A percentile compares a stretch with the other conserved stretches of the same genome.
These are phyloP conservation scores for Malus sieversii DNA, from an alignment of 306 rosid genomes.

Conservation along the genomic window DNA sequence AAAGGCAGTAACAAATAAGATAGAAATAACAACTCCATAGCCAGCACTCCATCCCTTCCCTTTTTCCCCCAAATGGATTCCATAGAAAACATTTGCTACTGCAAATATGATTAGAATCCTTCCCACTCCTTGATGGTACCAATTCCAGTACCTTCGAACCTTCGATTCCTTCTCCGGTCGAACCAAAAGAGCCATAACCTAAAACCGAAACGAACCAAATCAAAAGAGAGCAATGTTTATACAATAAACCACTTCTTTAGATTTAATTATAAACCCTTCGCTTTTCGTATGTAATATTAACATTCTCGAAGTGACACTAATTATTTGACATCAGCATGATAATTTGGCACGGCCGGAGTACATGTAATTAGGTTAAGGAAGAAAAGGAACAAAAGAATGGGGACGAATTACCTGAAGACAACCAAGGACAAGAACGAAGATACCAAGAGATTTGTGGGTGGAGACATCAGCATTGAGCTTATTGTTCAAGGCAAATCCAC, in stretches of 20 bases:
- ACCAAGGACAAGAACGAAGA: conserved; percentile 50
- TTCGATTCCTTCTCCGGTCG: conserved; percentile 53
- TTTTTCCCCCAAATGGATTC: conserved; percentile 47
- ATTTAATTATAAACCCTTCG: too few relatives aligned
- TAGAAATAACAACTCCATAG: conserved; percentile 49
- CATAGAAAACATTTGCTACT: conserved; percentile 67
- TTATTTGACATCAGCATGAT: not conserved
- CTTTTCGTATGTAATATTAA: too few relatives aligned
- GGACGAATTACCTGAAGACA: conserved; percentile 55
- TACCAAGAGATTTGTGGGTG: conserved; percentile 56
- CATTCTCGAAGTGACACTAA: not conserved
- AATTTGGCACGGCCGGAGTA: not conserved
- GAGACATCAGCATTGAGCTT: conserved; percentile 28
- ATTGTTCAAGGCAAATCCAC: conserved; percentile 40
- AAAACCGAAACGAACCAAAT: not conserved
- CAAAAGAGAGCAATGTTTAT: not conserved
- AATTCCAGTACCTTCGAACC: conserved; percentile 63
- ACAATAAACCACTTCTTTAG: not conserved
- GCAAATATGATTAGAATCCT: conserved; percentile 49
- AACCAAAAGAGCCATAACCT: conserved; percentile 60
- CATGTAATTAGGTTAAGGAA: not conserved
- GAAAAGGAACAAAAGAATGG: not conserved
- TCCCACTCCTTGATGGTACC: conserved; percentile 56
- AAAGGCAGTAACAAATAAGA: conserved; percentile 35
- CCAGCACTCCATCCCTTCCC: conserved; percentile 48